Evolutionary conservation across 2,329 filamentous ascomycete species (phyloP).

Genomic region (Iodosphaeria phyllophila): DNA sequence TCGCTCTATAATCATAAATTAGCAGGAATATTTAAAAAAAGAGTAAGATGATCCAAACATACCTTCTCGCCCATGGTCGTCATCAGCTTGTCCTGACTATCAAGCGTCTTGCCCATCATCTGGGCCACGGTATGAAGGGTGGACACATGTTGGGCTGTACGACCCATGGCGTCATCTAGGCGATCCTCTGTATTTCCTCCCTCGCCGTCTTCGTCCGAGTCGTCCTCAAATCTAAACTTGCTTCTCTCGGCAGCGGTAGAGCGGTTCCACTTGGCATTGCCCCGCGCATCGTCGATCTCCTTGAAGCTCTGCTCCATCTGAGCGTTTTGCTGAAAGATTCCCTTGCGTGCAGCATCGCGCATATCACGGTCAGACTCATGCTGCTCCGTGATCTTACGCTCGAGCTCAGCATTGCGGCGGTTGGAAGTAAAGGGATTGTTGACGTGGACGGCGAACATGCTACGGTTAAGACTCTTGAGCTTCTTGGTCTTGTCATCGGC

Average conservation of each 20-base stretch:
- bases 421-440: conserved; percentile 60
- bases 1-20: conserved; percentile 44
- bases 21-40: conserved; percentile 2
- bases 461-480: conserved; percentile 68
- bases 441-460: conserved; percentile 79
- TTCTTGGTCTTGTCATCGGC: conserved; percentile 69
- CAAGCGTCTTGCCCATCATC: conserved; percentile 58
- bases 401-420: conserved; percentile 41
- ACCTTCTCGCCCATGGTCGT: conserved; percentile 65
- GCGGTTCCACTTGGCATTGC: conserved; percentile 6
- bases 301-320: conserved; percentile 28
- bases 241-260: conserved; percentile 36
- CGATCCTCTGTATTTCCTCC: conserved; percentile 28
- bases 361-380: conserved; percentile 46
- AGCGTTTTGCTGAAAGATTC: conserved; percentile 29
- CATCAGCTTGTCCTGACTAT: conserved; percentile 57
- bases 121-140: conserved; percentile 55
- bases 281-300: conserved; percentile 6
- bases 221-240: conserved; percentile 67
- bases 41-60: conserved; percentile 14
- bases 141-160: conserved; percentile 49
- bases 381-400: conserved; percentile 50
- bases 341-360: conserved; percentile 42
- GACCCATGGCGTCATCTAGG: conserved; percentile 47
- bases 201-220: too few relatives aligned